Evolutionary conservation across 345 rosid genomes (phyloP), one percentile per base, ranked within the genome.

Genomic region (Schrenkiella parvula): DNA sequence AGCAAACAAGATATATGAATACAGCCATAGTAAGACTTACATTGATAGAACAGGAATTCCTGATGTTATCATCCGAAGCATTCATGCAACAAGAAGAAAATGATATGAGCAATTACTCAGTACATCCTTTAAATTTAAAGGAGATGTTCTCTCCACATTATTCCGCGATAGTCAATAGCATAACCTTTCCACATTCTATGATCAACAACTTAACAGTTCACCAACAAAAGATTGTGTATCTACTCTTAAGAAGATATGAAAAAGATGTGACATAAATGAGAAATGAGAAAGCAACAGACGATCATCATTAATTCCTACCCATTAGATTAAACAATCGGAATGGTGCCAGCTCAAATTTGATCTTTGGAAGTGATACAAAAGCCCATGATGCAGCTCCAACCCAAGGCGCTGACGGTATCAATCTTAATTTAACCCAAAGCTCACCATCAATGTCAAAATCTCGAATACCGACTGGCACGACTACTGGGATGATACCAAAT

Each of bases 401-500:
- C 86, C 95, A 95, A 69, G 99, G 99, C 34, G 77, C 93, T 5
- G 91, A 80, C 0, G 98, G 98, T 67, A 95, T 91, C 82, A 91
- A 74, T 79, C 98, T 82, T 79, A 91, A 72, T 69, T 95, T 95
- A 73, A 95, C 99, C 99, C 99, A 95, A n/a, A 95, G 93, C 82
- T 95, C 99, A 46, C 99, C 98, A 43, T 91, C 99, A 71, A 95
- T 91, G 78, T 95, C 98, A 72, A 95, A 91, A 84, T 95, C 93
- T 23, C 92, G 86, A 75, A 95, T 82, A 48, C 96, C 96, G 25
- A 95, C 98, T 2, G 99, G 99, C 80, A 95, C 88, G 2, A 80
- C 82, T 32, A 95, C 80, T 47, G 99, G 99, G 53, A 91, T 73
- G 58, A 95, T 81, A 53, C 97, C 84, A 79, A 91, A 95, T 37